These are phyloP conservation scores for Huntiella decipiens DNA, from an alignment of 2,329 filamentous ascomycete species.

Conservation along the genomic window DNA sequence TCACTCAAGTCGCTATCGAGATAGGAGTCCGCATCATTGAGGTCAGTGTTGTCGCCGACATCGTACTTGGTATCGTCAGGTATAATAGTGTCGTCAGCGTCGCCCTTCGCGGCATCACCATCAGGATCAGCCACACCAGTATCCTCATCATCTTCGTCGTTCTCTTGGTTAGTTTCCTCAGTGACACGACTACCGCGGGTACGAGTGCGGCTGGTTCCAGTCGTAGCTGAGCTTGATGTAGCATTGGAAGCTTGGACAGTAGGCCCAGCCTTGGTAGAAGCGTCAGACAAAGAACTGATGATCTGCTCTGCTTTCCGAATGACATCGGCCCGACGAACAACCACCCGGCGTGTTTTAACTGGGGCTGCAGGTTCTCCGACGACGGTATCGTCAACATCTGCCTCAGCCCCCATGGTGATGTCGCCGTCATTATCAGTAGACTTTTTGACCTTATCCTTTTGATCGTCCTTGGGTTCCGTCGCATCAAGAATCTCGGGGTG, in stretches of 20 bases:
- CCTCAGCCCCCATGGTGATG: slow-evolving; percentile 14
- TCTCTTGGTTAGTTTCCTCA: slow-evolving; percentile 19
- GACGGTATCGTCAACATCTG: slow-evolving; percentile 13
- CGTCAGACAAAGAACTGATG: slow-evolving; percentile 16
- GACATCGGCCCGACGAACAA: slow-evolving; percentile 36
- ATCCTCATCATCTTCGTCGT: slow-evolving; percentile 21
- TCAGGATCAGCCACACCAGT: slow-evolving; percentile 14
- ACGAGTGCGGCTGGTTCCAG: background rate
- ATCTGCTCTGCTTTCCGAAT: slow-evolving; percentile 43
- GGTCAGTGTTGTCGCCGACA: slow-evolving; percentile 16
- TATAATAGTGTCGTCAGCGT: slow-evolving; percentile 8
- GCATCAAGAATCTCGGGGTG: slow-evolving; percentile 3
- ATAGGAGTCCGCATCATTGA: slow-evolving; percentile 29
- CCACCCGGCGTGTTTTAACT: slow-evolving; percentile 21
- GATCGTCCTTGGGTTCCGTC: slow-evolving; percentile 10
- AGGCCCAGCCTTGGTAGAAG: background rate
- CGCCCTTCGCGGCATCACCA: slow-evolving; percentile 16
- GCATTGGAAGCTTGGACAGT: background rate
- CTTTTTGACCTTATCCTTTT: slow-evolving; percentile 12
- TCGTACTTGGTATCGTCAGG: slow-evolving; percentile 17
- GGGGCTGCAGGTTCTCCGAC: background rate
- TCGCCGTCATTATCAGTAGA: slow-evolving; percentile 2
- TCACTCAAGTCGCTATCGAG: slow-evolving; percentile 54
- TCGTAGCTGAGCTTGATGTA: background rate
- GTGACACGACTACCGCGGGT: background rate